Percentiles rank a stretch among this genome's conserved stretches.
Evolutionary conservation across 345 rosid species (phyloP).

Genomic region (Eucalyptus brandiana): DNA sequence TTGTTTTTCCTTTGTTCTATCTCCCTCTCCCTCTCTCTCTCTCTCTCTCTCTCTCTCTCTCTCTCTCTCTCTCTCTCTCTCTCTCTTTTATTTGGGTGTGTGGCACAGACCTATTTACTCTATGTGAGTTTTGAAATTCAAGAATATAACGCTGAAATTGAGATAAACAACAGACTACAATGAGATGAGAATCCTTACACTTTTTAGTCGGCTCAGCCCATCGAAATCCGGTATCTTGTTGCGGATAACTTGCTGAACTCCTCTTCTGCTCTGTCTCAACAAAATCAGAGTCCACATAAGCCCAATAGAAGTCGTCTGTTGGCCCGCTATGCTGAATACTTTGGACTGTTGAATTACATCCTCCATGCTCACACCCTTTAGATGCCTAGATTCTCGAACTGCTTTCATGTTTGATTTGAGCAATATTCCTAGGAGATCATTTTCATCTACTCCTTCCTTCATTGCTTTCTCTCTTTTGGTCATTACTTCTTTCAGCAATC

Average conservation of each 20-base stretch:
- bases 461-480: not conserved
- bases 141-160: not conserved
- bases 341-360: not conserved
- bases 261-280: not conserved
- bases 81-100: too few species aligned
- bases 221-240: not conserved
- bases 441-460: not conserved
- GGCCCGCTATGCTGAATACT: not conserved
- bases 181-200: not conserved
- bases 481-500: not conserved
- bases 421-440: not conserved
- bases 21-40: too few species aligned
- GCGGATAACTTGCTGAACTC: not conserved
- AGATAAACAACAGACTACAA: not conserved
- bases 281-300: not conserved
- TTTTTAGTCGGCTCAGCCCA: not conserved
- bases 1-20: not conserved
- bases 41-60: rapidly evolving
- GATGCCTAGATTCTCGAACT: not conserved
- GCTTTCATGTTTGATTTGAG: not conserved
- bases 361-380: not conserved
- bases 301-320: not conserved
- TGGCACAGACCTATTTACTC: not conserved
- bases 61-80: too few species aligned
- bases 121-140: not conserved